Evolutionary conservation across 2,329 filamentous ascomycete species (phyloP), one percentile per base, ranked within the genome.

Genomic region (Colletotrichum limetticola): DNA sequence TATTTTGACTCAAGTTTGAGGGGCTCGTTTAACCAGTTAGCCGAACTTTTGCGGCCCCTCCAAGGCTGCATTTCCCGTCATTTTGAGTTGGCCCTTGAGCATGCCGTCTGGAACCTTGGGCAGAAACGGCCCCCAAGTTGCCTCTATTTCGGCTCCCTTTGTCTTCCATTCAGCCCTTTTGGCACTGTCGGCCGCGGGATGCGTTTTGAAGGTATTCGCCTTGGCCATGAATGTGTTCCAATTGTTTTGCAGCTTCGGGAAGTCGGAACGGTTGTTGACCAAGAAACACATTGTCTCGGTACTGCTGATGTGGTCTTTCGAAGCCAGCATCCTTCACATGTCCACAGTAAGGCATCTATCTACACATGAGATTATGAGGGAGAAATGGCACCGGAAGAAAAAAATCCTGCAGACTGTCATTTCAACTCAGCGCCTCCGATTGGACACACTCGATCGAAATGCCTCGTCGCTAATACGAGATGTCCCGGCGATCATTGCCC

Each of bases 61-160:
- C 53, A 58, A 42, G 58, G 64, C 69, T 52, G 69, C 69, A 46
- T 63, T 37, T 53, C 28, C 53, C 52, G 32, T 42, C 24, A 26
- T 30, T 42, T 66, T 59, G 42, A 35, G n/a, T 55, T 59, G 58
- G 24, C 26, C 49, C 46, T 67, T 56, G 32, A 28, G 37, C 42
- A 24, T 62, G 57, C 63, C 14, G 35, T 37, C 42, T 16, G 24
- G 57, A 32, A 56, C 26, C 24, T 62, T 58, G 68, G 69, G 58
- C 65, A 63, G 30, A 64, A 69, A 68, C 35, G 35, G 58, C 57
- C 68, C 68, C 68, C 68, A 68, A 59, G 37, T 64, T 64, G 32
- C 58, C 70, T 30, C 60, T 46, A 53, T 42, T 42, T 35, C 24
- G 7, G 16, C 37, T 26, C 26, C 22, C 16, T 69, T 24, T 14